Evolutionary conservation across 768 basidiomycete species (phyloP), one percentile per base, ranked within the genome.

Genomic region (Kwoniella shandongensis): DNA sequence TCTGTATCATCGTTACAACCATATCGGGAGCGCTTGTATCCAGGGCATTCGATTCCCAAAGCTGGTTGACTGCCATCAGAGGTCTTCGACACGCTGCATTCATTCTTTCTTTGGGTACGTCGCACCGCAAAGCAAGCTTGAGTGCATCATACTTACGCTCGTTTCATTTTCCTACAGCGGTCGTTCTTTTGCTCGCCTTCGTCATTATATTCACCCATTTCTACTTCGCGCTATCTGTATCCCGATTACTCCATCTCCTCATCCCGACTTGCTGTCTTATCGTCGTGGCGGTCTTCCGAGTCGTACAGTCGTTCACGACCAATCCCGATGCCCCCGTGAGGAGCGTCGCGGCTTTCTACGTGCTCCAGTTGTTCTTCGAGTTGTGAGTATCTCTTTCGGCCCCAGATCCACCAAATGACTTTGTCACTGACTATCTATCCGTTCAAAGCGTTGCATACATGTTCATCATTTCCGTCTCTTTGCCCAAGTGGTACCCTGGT

Each of bases 401-500:
- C 18, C 47, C 15, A 11, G 18, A 10, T 27, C 29, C 30, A 12
- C 45, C 4, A 47, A 47, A 5, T 3, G n/a, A 15, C 32, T 36
- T n/a, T 7, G n/a, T 51, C 18, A 53, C 36, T 20, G 29, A 15
- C 15, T 30, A 53, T 27, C 5, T 32, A 11, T 35, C 2, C 7
- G 3, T 20, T 20, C 3, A 11, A 6, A 45, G 29, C 17, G 40
- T 69, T 54, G 57, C 62, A 13, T 63, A 55, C 32, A 22, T 54
- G 39, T n/a, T 55, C 18, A 25, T 66, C 35, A 25, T 69, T 5
- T 40, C 62, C 26, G 61, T 69, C 30, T 51, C 58, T 8, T 51
- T 69, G 27, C 63, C 63, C 42, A 47, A 27, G 4, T 62, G 48
- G 56, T 66, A 46, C 45, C 64, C 64, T 2, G 63, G 49, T 11